These are phyloP conservation scores for Claviceps arundinis DNA, from an alignment of 2,329 filamentous ascomycete species.

Conservation along the genomic window DNA sequence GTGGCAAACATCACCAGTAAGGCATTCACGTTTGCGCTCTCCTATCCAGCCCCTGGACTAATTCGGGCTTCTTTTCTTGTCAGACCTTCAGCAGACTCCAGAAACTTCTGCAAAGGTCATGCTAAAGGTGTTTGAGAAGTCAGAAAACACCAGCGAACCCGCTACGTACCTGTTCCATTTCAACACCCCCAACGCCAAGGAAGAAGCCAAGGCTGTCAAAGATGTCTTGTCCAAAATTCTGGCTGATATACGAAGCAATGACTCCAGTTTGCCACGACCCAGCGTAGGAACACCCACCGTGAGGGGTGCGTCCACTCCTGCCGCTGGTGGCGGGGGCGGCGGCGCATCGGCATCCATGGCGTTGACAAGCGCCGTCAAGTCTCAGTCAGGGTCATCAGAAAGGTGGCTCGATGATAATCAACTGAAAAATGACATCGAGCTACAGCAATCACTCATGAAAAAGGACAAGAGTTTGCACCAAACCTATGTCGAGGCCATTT, in stretches of 20 bases:
- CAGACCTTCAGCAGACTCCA: conserved; percentile 90
- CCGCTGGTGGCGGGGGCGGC: conserved; percentile 16
- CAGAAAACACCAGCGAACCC: conserved; percentile 42
- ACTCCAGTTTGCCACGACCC: conserved; percentile 37
- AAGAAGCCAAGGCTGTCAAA: conserved; percentile 76
- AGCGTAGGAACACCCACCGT: conserved; percentile 16
- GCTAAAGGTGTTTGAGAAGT: conserved; percentile 77
- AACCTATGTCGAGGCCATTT: conserved; percentile 75
- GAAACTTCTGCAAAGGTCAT: conserved; percentile 81
- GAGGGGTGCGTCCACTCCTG: conserved; percentile 16
- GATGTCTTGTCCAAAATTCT: conserved; percentile 70
- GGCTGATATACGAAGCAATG: conserved; percentile 48
- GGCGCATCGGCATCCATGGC: conserved; percentile 58
- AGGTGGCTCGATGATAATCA: conserved; percentile 70
- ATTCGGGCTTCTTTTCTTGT: neutral
- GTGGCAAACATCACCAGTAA: conserved; percentile 72
- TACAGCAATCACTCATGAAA: conserved; percentile 82
- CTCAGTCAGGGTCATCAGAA: conserved; percentile 36
- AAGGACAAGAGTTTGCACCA: conserved; percentile 62
- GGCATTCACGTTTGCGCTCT: neutral
- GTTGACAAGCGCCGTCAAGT: conserved; percentile 56
- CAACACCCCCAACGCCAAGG: conserved; percentile 64
- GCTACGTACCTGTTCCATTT: conserved; percentile 79
- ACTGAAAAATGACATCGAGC: conserved; percentile 62
- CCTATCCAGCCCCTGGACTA: neutral